Evolutionary conservation across 371 early-diverging fungal species (phyloP).

Genomic region (Syncephalastrum sp.): DNA sequence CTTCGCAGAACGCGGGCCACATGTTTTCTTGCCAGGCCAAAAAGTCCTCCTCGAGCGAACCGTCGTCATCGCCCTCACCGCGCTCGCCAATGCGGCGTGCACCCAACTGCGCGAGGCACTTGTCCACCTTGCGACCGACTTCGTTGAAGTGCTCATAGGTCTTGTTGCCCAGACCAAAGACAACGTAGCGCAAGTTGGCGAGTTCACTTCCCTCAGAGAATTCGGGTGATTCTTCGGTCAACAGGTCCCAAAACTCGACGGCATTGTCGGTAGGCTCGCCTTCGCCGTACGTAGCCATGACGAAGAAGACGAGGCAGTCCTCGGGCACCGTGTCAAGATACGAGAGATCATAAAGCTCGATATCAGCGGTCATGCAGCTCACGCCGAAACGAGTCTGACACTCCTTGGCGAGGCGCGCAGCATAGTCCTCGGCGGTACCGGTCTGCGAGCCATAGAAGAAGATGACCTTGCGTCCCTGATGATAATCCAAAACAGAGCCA

Average conservation of each 20-base stretch:
- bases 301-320: conserved; percentile 71
- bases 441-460: conserved; percentile 96
- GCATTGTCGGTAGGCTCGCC: conserved; percentile 95
- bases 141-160: conserved; percentile 97
- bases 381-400: conserved; percentile 74
- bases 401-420: conserved; percentile 84
- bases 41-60: conserved; percentile 93
- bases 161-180: conserved; percentile 97
- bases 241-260: conserved; percentile 80
- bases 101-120: conserved; percentile 65
- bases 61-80: conserved; percentile 97
- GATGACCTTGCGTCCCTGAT: conserved; percentile 65
- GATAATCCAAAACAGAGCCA: background rate
- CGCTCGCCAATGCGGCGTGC: conserved; percentile 76
- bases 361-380: conserved; percentile 76
- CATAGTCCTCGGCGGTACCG: conserved; percentile 96
- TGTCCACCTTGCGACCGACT: conserved; percentile 69
- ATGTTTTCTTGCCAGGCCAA: conserved; percentile 88
- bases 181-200: conserved; percentile 65
- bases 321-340: conserved; percentile 68
- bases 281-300: conserved; percentile 89
- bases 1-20: conserved; percentile 76
- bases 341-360: conserved; percentile 85
- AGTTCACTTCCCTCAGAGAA: conserved; percentile 67
- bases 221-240: conserved; percentile 66